Evolutionary conservation across 805 yeast genomes (phyloP).

Genomic region (Lipomyces lipofer): DNA sequence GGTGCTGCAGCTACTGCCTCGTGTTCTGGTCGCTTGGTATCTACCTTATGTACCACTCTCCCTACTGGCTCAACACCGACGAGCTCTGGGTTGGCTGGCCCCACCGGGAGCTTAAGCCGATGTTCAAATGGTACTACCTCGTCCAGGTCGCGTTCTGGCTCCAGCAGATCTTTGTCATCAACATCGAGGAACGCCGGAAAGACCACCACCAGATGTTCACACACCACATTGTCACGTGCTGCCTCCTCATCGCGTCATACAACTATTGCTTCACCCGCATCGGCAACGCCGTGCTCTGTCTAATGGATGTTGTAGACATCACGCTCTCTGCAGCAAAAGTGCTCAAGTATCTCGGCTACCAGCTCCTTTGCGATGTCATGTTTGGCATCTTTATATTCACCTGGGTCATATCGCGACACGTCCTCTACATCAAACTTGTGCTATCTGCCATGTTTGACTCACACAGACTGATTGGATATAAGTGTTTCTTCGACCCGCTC

Average conservation of each 20-base stretch:
- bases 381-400: constrained; percentile 64
- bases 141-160: constrained; percentile 75
- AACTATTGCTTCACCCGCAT: constrained; percentile 67
- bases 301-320: constrained; percentile 85
- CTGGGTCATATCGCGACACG: constrained; percentile 77
- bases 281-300: constrained; percentile 72
- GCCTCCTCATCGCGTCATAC: constrained; percentile 70
- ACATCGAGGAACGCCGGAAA: constrained; percentile 76
- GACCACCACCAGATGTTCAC: constrained; percentile 84
- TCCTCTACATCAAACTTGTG: constrained; percentile 65
- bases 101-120: constrained; percentile 54
- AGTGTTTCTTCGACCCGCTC: constrained; percentile 24
- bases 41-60: constrained; percentile 55
- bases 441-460: constrained; percentile 57
- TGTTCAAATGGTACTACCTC: constrained; percentile 69
- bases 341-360: constrained; percentile 68
- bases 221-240: constrained; percentile 81
- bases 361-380: constrained; percentile 61
- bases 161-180: constrained; percentile 73
- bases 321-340: constrained; percentile 71
- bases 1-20: constrained; percentile 66
- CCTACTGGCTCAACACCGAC: constrained; percentile 60
- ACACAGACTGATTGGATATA: constrained; percentile 43
- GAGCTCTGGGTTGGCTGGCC: constrained; percentile 73
- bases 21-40: constrained; percentile 58